Evolutionary conservation across 148 eudicot genomes (phyloP).

Genomic region (Limonium bicolor): DNA sequence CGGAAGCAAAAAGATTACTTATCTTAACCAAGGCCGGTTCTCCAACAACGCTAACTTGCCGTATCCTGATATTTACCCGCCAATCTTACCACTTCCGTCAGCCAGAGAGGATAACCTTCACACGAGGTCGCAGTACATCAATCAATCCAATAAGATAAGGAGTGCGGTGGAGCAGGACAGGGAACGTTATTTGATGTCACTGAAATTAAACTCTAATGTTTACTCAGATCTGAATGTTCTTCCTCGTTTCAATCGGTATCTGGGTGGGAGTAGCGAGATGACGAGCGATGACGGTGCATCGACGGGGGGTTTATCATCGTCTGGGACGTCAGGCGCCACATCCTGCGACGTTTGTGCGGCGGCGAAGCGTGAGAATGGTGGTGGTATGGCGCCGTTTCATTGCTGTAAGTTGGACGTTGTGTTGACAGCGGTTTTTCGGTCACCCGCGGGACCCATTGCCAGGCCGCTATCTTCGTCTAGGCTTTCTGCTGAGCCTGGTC

Average conservation of each 20-base stretch:
- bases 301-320: slow-evolving; percentile 1
- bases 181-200: slow-evolving; percentile 21
- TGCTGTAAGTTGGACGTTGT: slow-evolving; percentile 28
- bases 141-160: slow-evolving; percentile 8
- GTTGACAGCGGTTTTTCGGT: slow-evolving; percentile 14
- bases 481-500: too few relatives aligned
- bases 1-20: too few relatives aligned
- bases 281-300: slow-evolving; percentile 15
- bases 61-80: too few relatives aligned
- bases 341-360: slow-evolving; percentile 25
- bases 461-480: too few relatives aligned
- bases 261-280: not conserved
- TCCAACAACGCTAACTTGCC: too few relatives aligned
- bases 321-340: slow-evolving; percentile 3
- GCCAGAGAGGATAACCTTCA: not conserved
- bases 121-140: not conserved
- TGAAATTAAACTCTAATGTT: slow-evolving; percentile 21
- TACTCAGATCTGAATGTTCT: slow-evolving; percentile 14
- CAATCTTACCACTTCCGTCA: too few relatives aligned
- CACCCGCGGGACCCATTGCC: slow-evolving; percentile 37
- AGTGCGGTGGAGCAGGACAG: slow-evolving; percentile 15
- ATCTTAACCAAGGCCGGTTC: too few relatives aligned
- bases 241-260: not conserved
- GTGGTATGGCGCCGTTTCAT: slow-evolving; percentile 28
- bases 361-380: slow-evolving; percentile 3